Percentiles rank a stretch among this genome's conserved stretches.
Conservation (phyloP, 2,329 filamentous ascomycete genomes). For the Dothidotthia symphoricarpi region DNA sequence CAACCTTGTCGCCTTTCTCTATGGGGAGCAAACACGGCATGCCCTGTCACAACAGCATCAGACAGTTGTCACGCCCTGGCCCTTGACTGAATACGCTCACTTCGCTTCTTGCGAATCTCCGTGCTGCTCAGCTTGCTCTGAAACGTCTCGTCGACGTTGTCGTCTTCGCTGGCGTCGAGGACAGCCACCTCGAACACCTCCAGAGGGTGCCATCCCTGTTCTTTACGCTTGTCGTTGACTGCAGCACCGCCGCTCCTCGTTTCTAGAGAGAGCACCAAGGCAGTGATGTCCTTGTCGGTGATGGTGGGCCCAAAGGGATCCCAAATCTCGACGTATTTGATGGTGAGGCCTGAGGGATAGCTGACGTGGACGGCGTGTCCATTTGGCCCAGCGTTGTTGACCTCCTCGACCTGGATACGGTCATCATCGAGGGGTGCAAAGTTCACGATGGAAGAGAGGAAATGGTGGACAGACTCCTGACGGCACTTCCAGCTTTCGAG, state of each 20-base stretch:
- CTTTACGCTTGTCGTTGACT: slow-evolving; percentile 77
- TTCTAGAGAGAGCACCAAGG: slow-evolving; percentile 83
- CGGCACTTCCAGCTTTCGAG: slow-evolving; percentile 79
- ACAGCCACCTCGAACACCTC: slow-evolving; percentile 89
- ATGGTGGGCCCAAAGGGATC: slow-evolving; percentile 91
- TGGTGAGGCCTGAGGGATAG: slow-evolving; percentile 62
- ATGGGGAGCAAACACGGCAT: too few relatives aligned
- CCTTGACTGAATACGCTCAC: slow-evolving; percentile 26
- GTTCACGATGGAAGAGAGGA: slow-evolving; percentile 64
- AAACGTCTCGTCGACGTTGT: slow-evolving; percentile 59
- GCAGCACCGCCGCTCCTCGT: slow-evolving; percentile 79
- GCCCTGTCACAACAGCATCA: neutral
- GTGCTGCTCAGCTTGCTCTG: slow-evolving; percentile 89
- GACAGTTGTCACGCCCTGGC: slow-evolving; percentile 22
- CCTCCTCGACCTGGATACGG: slow-evolving; percentile 46
- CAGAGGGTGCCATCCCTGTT: slow-evolving; percentile 72
- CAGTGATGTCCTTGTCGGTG: slow-evolving; percentile 73
- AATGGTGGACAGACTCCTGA: slow-evolving; percentile 66
- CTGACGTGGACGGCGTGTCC: slow-evolving; percentile 56
- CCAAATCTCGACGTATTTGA: slow-evolving; percentile 81
- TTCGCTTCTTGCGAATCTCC: slow-evolving; percentile 60
- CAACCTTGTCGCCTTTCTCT: too few relatives aligned
- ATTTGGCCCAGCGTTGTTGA: slow-evolving; percentile 48
- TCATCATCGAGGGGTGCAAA: slow-evolving; percentile 52
- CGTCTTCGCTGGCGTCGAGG: slow-evolving; percentile 64